Conservation (phyloP, 257 asterid species). For the Mitragyna speciosa region DNA sequence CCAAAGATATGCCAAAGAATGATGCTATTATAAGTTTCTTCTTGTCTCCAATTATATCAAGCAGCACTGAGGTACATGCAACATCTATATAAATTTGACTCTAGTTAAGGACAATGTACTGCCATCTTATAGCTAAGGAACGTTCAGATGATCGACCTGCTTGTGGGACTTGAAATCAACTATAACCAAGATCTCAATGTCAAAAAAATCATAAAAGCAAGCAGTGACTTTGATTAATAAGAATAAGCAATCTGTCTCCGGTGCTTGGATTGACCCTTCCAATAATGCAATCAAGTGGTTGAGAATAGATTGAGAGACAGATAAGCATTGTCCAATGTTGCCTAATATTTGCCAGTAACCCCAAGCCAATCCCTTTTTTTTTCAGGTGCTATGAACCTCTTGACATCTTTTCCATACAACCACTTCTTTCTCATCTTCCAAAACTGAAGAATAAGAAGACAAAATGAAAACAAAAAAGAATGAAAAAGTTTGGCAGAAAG, state of each 20-base stretch:
- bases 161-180: background rate
- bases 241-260: background rate
- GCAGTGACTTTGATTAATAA: too few species aligned
- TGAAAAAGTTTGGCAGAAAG: slow-evolving; percentile 4
- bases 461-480: background rate
- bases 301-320: background rate
- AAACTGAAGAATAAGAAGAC: background rate
- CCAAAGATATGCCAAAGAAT: too few species aligned
- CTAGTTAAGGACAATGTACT: background rate
- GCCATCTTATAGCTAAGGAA: background rate
- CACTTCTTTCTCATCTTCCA: too few species aligned
- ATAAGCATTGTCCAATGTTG: background rate
- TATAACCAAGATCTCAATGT: too few species aligned
- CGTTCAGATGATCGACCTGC: background rate
- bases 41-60: background rate
- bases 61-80: background rate
- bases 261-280: background rate
- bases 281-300: background rate
- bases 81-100: background rate
- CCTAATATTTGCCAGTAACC: background rate
- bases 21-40: background rate
- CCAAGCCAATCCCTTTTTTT: background rate
- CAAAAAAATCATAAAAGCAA: too few species aligned
- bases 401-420: background rate
- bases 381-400: background rate